Evolutionary conservation across 306 rosid species (phyloP).

Genomic region (Fragaria nilgerrensis): DNA sequence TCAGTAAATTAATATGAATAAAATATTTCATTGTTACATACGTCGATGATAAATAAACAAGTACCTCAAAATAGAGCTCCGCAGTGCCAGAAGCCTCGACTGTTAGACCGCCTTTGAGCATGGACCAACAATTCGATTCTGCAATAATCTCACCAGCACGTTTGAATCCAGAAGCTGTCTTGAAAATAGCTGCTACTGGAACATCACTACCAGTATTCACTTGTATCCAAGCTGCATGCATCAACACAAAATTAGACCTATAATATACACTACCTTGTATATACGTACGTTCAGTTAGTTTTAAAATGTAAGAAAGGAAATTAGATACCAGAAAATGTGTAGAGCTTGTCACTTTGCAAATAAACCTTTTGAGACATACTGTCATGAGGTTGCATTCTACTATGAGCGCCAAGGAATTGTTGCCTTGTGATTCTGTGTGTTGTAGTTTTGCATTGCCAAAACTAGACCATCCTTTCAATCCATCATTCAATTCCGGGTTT

Average conservation of each 20-base stretch:
- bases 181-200: slow-evolving; percentile 45
- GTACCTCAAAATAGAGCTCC: slow-evolving; percentile 67
- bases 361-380: slow-evolving; percentile 50
- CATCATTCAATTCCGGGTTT: slow-evolving; percentile 64
- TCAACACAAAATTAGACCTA: background rate
- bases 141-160: slow-evolving; percentile 46
- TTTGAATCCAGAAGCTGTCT: slow-evolving; percentile 36
- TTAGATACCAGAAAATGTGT: slow-evolving; percentile 59
- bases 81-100: slow-evolving; percentile 45
- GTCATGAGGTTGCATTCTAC: slow-evolving; percentile 42
- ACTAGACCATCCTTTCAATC: slow-evolving; percentile 55
- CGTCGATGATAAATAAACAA: background rate
- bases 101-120: slow-evolving; percentile 77
- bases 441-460: slow-evolving; percentile 46
- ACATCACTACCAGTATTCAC: slow-evolving; percentile 35
- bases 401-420: slow-evolving; percentile 57
- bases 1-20: background rate
- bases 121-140: slow-evolving; percentile 66
- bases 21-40: background rate
- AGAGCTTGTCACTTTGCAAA: slow-evolving; percentile 37
- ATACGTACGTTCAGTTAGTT: no score
- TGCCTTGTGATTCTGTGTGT: slow-evolving; percentile 44
- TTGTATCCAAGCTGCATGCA: slow-evolving; percentile 51
- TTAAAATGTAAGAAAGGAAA: background rate
- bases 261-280: background rate